phyloP scores from a whole-genome alignment of 75 land plant species.

The Selaginella tamariscina region DNA sequence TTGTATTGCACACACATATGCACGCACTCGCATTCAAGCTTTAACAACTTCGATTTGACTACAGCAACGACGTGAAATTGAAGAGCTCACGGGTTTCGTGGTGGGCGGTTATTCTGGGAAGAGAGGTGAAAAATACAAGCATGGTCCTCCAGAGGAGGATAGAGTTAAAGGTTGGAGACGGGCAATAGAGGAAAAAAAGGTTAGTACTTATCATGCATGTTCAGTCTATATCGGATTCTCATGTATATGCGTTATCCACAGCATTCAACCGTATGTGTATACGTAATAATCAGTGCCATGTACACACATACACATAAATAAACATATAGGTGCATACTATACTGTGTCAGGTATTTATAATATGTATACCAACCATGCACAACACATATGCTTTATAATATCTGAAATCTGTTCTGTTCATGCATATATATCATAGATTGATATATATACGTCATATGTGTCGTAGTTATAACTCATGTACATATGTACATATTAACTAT shows the following conservation, averaged over 20 bases:
- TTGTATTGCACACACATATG: background rate
- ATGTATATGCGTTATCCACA: no score
- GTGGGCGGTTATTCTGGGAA: slow-evolving; percentile 99
- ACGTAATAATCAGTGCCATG: background rate
- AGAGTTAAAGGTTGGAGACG: slow-evolving; percentile 95
- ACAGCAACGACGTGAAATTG: slow-evolving; percentile 98
- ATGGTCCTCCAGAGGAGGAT: no score
- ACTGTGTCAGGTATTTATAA: no score
- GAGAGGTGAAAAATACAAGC: slow-evolving; percentile 99
- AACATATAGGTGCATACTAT: no score
- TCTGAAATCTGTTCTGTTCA: background rate
- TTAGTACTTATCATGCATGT: no score
- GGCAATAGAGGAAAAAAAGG: slow-evolving; percentile 94
- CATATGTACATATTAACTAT: background rate
- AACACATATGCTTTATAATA: no score
- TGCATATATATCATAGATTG: background rate
- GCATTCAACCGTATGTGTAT: background rate
- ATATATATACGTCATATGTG: background rate
- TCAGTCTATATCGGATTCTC: no score
- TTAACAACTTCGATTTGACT: background rate
- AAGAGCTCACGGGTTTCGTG: slow-evolving; percentile 55
- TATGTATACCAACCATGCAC: no score
- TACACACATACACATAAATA: background rate
- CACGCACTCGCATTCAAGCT: background rate
- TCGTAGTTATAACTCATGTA: no score